These are phyloP conservation scores for Spathaspora hagerdaliae DNA, from an alignment of 805 yeast genomes.

Conservation along the genomic window DNA sequence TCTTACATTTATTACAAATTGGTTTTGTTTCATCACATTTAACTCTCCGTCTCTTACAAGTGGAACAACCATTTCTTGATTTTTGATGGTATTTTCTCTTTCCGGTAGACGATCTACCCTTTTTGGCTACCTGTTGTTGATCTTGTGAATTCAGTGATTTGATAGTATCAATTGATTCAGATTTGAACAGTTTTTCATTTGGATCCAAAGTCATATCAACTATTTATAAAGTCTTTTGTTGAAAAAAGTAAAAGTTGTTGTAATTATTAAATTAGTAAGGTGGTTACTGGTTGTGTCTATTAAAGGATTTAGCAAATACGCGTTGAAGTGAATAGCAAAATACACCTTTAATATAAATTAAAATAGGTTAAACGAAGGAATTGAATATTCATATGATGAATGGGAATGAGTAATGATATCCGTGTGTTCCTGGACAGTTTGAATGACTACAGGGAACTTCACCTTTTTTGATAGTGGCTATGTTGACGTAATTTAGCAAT, in stretches of 20 bases:
- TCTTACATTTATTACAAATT: constrained; percentile 69
- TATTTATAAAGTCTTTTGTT: background rate
- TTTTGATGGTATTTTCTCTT: constrained; percentile 88
- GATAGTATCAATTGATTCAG: background rate
- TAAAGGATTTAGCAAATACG: too few relatives aligned
- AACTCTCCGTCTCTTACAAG: constrained; percentile 85
- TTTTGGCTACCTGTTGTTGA: constrained; percentile 3
- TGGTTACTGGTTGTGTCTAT: background rate
- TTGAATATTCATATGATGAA: background rate
- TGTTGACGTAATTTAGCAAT: background rate
- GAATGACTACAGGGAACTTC: background rate
- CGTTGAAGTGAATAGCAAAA: too few relatives aligned
- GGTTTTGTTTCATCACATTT: constrained; percentile 91
- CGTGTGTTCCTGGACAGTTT: background rate
- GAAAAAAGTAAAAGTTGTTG: background rate
- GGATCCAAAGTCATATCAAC: background rate
- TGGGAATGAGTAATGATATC: background rate
- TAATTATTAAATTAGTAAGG: too few relatives aligned
- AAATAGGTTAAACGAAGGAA: background rate
- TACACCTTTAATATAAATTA: too few relatives aligned
- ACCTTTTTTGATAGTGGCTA: background rate
- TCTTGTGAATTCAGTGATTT: background rate
- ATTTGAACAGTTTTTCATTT: background rate
- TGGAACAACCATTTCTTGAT: constrained; percentile 82
- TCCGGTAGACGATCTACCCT: constrained; percentile 41